Percentiles rank a stretch among this genome's conserved stretches.
These are phyloP conservation scores for Aspergillus incahuasiensis DNA, from an alignment of 495 filamentous ascomycete species.

Conservation along the genomic window DNA sequence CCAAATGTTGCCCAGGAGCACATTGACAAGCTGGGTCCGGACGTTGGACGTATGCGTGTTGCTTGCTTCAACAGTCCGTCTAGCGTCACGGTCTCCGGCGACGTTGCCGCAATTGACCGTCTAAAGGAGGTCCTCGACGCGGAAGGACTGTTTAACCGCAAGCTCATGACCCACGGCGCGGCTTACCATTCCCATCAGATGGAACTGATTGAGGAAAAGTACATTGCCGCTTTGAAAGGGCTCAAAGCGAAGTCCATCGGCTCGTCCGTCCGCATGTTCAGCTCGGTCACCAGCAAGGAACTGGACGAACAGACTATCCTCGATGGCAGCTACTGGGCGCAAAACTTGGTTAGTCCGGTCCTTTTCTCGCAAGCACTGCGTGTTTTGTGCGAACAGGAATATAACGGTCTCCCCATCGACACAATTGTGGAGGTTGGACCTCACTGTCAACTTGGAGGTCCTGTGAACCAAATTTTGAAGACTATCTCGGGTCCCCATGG, in stretches of 20 bases:
- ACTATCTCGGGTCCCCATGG: not conserved
- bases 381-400: not conserved
- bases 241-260: not conserved
- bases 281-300: constrained; percentile 8
- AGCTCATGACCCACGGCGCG: constrained; percentile 10
- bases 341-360: constrained; percentile 20
- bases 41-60: constrained; percentile 7
- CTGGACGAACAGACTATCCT: constrained; percentile 3
- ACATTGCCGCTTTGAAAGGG: not conserved
- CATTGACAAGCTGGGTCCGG: constrained; percentile 2
- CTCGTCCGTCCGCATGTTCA: constrained; percentile 10
- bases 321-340: constrained; percentile 19
- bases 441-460: constrained; percentile 8
- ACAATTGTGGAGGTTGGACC: constrained; percentile 10
- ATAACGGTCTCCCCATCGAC: constrained; percentile 2
- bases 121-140: constrained; percentile 1
- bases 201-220: constrained; percentile 11
- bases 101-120: constrained; percentile 4
- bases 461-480: constrained; percentile 10
- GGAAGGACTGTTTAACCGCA: constrained; percentile 10
- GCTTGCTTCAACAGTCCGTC: constrained; percentile 14
- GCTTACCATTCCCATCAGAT: constrained; percentile 12
- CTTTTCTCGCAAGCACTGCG: constrained; percentile 11
- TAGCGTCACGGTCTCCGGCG: constrained; percentile 9
- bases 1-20: constrained; percentile 4